Percentiles rank a stretch among this genome's conserved stretches.
These are phyloP conservation scores for Hansfordia pulvinata DNA, from an alignment of 2,329 filamentous ascomycete genomes.

Conservation along the genomic window DNA sequence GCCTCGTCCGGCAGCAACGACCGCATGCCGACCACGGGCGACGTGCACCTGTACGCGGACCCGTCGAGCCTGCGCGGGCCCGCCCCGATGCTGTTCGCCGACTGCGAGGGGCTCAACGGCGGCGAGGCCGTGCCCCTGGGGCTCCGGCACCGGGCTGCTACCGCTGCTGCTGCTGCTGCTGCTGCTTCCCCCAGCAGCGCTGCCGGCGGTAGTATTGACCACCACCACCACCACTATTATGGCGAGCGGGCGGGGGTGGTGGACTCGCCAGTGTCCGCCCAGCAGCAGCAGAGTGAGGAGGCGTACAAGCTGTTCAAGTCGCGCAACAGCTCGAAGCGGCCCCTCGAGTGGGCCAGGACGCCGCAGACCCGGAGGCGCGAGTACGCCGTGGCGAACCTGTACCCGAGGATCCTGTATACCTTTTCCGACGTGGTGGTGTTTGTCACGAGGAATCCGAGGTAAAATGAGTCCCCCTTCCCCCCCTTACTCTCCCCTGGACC, in stretches of 20 bases:
- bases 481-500: no score
- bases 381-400: conserved; percentile 24
- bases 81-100: conserved; percentile 31
- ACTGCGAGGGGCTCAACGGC: conserved; percentile 37
- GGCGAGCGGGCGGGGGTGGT: no score
- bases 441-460: conserved; percentile 25
- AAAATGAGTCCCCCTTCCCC: conserved; percentile 8
- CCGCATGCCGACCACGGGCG: conserved; percentile 25
- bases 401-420: conserved; percentile 29
- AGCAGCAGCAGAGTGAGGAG: no score
- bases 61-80: conserved; percentile 23
- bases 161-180: no score
- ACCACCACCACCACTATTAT: no score
- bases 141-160: conserved; percentile 11
- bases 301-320: no score
- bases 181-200: no score
- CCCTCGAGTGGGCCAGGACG: conserved; percentile 20
- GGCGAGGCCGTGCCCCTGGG: conserved; percentile 24
- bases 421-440: conserved; percentile 31
- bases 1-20: conserved; percentile 20
- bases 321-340: conserved; percentile 9
- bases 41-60: conserved; percentile 34
- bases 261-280: no score
- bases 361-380: conserved; percentile 19
- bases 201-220: no score